phyloP scores from a whole-genome alignment of 345 rosid species.

The Gossypioides kirkii region DNA sequence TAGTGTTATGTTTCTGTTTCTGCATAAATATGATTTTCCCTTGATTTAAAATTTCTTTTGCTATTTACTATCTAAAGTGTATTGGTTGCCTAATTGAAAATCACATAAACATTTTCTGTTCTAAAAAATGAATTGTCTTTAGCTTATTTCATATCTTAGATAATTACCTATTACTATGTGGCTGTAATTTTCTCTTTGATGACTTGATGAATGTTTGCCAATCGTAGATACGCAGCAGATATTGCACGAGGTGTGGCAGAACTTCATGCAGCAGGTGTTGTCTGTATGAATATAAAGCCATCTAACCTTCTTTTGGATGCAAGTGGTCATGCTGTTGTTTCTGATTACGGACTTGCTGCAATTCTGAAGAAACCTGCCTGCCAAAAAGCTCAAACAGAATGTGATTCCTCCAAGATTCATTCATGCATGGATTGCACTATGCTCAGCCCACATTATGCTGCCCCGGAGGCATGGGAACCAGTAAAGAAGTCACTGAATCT shows the following conservation, averaged over 20 bases:
- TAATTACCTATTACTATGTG: slow-evolving; percentile 5
- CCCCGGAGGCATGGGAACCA: slow-evolving; percentile 99
- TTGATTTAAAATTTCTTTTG: not conserved
- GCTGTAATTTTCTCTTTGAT: slow-evolving; percentile 16
- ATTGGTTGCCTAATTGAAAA: not conserved
- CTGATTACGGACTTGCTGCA: slow-evolving; percentile 87
- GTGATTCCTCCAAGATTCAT: slow-evolving; percentile 60
- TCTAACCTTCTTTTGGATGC: slow-evolving; percentile 88
- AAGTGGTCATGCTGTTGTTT: slow-evolving; percentile 79
- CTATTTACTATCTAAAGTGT: not conserved
- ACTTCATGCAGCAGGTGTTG: slow-evolving; percentile 96
- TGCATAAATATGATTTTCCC: not conserved
- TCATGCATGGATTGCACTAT: slow-evolving; percentile 80
- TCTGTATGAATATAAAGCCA: slow-evolving; percentile 92
- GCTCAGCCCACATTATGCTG: slow-evolving; percentile 83
- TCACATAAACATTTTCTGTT: not conserved
- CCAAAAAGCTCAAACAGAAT: slow-evolving; percentile 57
- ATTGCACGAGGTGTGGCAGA: slow-evolving; percentile 91
- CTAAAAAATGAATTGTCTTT: not conserved
- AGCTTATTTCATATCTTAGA: not conserved
- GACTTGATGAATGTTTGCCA: slow-evolving; percentile 22
- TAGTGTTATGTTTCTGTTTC: not conserved
- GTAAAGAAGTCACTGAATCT: slow-evolving; percentile 75
- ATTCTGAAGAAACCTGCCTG: slow-evolving; percentile 85
- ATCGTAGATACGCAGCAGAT: slow-evolving; percentile 89